Conservation (phyloP, 805 yeast species). For the Jamesozyma hellenica region DNA sequence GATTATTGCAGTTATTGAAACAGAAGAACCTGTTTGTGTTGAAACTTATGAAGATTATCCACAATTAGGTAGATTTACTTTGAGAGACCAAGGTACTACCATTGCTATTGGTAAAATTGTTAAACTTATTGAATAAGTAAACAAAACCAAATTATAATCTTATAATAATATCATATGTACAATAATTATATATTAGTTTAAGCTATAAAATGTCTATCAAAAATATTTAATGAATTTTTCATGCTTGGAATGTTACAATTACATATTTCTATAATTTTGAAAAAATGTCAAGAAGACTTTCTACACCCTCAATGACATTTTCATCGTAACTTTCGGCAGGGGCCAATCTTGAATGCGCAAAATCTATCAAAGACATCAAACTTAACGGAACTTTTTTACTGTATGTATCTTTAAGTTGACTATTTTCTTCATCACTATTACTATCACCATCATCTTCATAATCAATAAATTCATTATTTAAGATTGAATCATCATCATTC, state of each 20-base stretch:
- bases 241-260: too few relatives aligned
- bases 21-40: slow-evolving; percentile 80
- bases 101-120: slow-evolving; percentile 98
- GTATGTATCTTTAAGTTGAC: slow-evolving; percentile 14
- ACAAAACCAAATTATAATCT: background rate
- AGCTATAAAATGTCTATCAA: too few relatives aligned
- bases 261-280: too few relatives aligned
- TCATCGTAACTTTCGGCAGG: slow-evolving; percentile 64
- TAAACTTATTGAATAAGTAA: slow-evolving; percentile 51
- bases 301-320: slow-evolving; percentile 60
- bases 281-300: slow-evolving; percentile 42
- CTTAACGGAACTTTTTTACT: slow-evolving; percentile 35
- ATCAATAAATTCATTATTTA: slow-evolving; percentile 27
- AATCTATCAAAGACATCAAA: slow-evolving; percentile 64
- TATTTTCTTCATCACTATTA: slow-evolving; percentile 23
- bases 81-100: slow-evolving; percentile 97
- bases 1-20: slow-evolving; percentile 84
- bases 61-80: slow-evolving; percentile 94
- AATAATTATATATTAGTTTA: too few relatives aligned
- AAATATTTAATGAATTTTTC: too few relatives aligned
- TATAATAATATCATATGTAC: too few relatives aligned
- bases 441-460: slow-evolving; percentile 29
- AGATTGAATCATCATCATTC: slow-evolving; percentile 33
- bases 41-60: slow-evolving; percentile 89
- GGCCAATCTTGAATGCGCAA: slow-evolving; percentile 70